A percentile compares a stretch with the other conserved stretches of the same genome.
Evolutionary conservation across 2,329 filamentous ascomycete genomes (phyloP).

Genomic region (Arthroderma sp.): DNA sequence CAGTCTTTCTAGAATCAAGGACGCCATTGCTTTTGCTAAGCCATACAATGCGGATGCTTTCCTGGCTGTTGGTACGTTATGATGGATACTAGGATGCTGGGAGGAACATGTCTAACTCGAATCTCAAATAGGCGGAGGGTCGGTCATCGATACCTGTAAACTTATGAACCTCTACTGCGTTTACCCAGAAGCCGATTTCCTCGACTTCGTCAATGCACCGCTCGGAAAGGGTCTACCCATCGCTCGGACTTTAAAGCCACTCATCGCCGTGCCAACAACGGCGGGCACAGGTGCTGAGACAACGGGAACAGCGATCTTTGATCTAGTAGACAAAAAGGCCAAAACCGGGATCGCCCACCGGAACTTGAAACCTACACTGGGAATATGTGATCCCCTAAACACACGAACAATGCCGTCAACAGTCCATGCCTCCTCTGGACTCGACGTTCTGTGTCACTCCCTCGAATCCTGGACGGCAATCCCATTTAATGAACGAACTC

Average conservation of each 20-base stretch:
- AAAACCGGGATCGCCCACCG: constrained; percentile 96
- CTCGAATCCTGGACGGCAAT: constrained; percentile 98
- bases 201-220: constrained; percentile 96
- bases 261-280: constrained; percentile 74
- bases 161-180: constrained; percentile 93
- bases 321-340: constrained; percentile 73
- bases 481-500: constrained; percentile 74
- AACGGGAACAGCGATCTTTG: constrained; percentile 95
- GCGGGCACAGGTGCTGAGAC: constrained; percentile 86
- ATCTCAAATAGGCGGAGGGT: constrained; percentile 48
- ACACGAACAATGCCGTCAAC: constrained; percentile 91
- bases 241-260: constrained; percentile 54
- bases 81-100: too few relatives aligned
- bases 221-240: constrained; percentile 73
- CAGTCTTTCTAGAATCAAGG: constrained; percentile 50
- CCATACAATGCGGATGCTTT: constrained; percentile 75
- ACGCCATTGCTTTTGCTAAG: constrained; percentile 78
- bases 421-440: constrained; percentile 78
- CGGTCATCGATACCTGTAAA: constrained; percentile 96
- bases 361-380: constrained; percentile 86
- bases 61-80: constrained; percentile 59
- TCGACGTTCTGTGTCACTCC: constrained; percentile 90
- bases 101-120: constrained; percentile 5
- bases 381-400: constrained; percentile 76
- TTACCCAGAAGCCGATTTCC: constrained; percentile 83